Evolutionary conservation across 208 protist species (phyloP), one percentile per base, ranked within the genome.

Genomic region (Trypanosoma scelopori): DNA sequence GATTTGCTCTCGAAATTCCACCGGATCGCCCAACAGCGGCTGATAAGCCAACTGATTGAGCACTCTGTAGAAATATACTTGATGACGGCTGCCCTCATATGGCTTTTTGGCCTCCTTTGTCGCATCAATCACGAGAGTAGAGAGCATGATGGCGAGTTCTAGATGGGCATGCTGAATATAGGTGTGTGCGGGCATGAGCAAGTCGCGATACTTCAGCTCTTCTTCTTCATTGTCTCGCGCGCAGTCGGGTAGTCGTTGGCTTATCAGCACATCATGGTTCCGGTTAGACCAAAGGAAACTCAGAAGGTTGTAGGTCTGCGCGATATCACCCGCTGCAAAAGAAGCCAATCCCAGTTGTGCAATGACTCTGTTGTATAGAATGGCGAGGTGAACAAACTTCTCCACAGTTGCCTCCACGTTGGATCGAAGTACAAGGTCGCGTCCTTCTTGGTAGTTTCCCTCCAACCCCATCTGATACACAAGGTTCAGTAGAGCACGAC

Each of bases 331-430:
- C 4, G 72, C 78, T 20, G 79, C 66, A 66, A 95, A 95, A 32
- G 90, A 86, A 52, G 85, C 71, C 58, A 95, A 81, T 9, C 85
- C 85, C 45, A 95, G 76, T 62, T 93, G 90, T 5, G 83, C 81
- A 65, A 95, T 81, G 37, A 80, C 79, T 45, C 90, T 79, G 71
- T 95, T 93, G 51, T 87, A 82, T 32, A 92, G 48, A 55, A 92
- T 82, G n/a, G 77, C 71, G 45, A 91, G 76, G 43, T 74, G 62
- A 39, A 70, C 48, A 47, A 56, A 74, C n/a, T 52, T 65, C 27
- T 50, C 55, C 65, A 87, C 52, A 55, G 59, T 73, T 48, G 77
- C 78, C 2, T 65, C 63, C 37, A 83, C 62, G 39, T 73, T 76
- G 27, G 85, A 83, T 41, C 89, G 86, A 63, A 89, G 76, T 32